Evolutionary conservation across 73 alveolate species (phyloP).

Genomic region (Paramecium biaurelia): DNA sequence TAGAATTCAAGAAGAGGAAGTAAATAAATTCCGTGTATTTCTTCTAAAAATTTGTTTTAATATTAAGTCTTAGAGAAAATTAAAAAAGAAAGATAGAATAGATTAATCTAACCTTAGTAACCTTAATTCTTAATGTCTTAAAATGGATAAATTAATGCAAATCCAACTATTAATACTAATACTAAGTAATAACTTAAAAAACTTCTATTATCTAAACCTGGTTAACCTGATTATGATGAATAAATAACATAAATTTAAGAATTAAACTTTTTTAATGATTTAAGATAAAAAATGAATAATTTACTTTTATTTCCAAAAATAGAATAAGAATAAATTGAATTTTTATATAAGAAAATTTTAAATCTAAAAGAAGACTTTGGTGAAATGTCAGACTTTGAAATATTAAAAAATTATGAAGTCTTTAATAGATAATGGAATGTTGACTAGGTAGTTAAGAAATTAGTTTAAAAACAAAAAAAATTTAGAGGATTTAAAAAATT

Average conservation of each 20-base stretch:
- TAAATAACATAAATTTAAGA: not conserved
- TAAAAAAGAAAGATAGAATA: not conserved
- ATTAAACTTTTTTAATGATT: not conserved
- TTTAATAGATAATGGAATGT: not conserved
- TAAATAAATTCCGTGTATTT: not conserved
- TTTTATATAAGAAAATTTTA: not conserved
- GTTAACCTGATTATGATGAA: not conserved
- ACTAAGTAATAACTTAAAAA: not conserved
- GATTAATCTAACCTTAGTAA: not conserved
- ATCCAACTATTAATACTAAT: not conserved
- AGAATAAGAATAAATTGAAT: constrained; percentile 2
- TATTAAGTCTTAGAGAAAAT: not conserved
- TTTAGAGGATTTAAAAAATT: constrained; percentile 8
- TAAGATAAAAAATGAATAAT: not conserved
- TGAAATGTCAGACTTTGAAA: not conserved
- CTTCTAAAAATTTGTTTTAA: not conserved
- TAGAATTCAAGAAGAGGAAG: not conserved
- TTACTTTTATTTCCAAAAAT: not conserved
- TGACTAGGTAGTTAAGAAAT: not conserved
- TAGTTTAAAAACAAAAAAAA: not conserved
- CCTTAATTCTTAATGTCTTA: not conserved
- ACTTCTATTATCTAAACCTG: not conserved
- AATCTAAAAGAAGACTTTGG: not conserved
- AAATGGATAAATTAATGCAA: not conserved
- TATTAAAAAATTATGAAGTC: not conserved